Conservation (phyloP, 2,329 filamentous ascomycete genomes). For the Alternaria ethzedia region DNA sequence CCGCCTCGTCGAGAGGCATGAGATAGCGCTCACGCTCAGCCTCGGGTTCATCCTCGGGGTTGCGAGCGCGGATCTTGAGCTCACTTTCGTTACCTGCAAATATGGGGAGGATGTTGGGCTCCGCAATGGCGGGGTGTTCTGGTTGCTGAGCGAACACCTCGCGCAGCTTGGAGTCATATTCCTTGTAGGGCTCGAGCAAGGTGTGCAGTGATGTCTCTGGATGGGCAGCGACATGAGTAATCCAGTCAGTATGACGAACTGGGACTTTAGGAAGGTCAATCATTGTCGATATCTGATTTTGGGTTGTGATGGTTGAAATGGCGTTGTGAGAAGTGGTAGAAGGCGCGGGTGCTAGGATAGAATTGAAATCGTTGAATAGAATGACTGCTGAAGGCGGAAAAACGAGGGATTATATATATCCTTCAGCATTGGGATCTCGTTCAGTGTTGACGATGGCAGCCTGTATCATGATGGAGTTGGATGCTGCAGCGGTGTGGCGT, state of each 20-base stretch:
- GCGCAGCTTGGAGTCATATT: slow-evolving; percentile 71
- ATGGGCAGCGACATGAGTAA: slow-evolving; percentile 62
- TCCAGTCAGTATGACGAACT: slow-evolving; percentile 51
- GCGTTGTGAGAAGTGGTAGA: neutral
- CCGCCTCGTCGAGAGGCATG: slow-evolving; percentile 68
- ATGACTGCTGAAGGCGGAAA: neutral
- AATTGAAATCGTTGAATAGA: neutral
- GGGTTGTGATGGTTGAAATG: neutral
- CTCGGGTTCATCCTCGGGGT: slow-evolving; percentile 63
- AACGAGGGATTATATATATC: neutral
- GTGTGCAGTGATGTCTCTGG: slow-evolving; percentile 61
- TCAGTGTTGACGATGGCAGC: neutral
- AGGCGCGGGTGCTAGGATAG: neutral
- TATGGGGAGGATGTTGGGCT: slow-evolving; percentile 70
- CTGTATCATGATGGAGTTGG: neutral
- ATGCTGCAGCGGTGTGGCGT: slow-evolving; percentile 21
- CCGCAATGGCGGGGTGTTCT: slow-evolving; percentile 62
- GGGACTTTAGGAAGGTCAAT: slow-evolving; percentile 48
- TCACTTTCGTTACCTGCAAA: slow-evolving; percentile 62
- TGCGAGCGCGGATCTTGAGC: slow-evolving; percentile 68
- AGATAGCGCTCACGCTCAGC: slow-evolving; percentile 70
- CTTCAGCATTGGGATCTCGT: neutral
- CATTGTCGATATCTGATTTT: neutral
- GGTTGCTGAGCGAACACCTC: slow-evolving; percentile 73
- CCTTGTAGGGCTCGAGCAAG: slow-evolving; percentile 69